Base-by-base conservation (phyloP, 1,284 basidiomycete genomes). In the Polyporus tsugae region DNA sequence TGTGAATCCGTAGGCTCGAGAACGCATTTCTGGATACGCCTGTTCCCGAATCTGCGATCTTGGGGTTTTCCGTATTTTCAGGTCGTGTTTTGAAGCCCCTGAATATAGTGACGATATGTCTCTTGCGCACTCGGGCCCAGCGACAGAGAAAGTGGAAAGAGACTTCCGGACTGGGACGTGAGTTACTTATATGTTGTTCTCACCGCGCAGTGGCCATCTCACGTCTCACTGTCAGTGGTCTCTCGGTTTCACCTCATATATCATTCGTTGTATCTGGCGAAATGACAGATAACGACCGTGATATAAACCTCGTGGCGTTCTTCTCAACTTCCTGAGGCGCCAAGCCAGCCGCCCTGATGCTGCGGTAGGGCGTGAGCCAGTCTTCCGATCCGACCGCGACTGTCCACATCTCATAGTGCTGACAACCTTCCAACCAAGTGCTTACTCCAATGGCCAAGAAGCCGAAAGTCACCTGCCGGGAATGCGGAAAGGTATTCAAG, bases 401-500 rank as follows among this genome's bases (percentile, higher is more conserved):
- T 36, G 35, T 58, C 36, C 13, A 46, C 17, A 10, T 17, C 6
- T 19, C 44, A 7, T 19, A 7, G 9, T 38, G 38, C 55, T 58
- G n/a, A 38, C 55, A n/a, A n/a, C n/a, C 35, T 10, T 38, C 17
- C 19, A 2, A n/a, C 33, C 4, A n/a, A n/a, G 19, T n/a, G 10
- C 11, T 58, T 11, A 38, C 11, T 13, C 4, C 19, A 35, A 58
- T 58, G 55, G 55, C 19, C 29, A 58, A 36, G 33, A 35, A 38
- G 35, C 10, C 3, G 35, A 38, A 36, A 11, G 17, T 58, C 36
- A 35, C n/a, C 22, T 58, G 55, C 55, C 38, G 55, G 55, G n/a
- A 58, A 58, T 58, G 55, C 35, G 15, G 29, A 58, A 58, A n/a
- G 17, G 10, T 9, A 11, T 58, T 58, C n/a, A 58, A 36, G 36